Evolutionary conservation across 164 flowering plant species (phyloP), one percentile per base, ranked within the genome.

Genomic region (Chloranthus sessilifolius): DNA sequence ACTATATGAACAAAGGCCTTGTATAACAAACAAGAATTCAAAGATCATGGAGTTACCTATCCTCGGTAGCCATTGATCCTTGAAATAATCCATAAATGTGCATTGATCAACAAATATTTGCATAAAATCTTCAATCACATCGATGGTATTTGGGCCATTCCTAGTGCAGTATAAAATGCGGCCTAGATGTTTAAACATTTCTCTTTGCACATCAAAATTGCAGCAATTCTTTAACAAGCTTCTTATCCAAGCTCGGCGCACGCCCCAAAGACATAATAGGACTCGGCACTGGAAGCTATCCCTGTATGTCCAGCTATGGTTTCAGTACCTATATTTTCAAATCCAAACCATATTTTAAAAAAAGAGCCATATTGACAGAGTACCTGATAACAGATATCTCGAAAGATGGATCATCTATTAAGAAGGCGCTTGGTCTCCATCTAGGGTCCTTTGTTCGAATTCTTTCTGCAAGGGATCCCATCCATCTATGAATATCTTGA

Each of bases 211-310:
- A 20, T 73, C 77, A 49, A 69, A 60, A 63, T 69, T 74, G 61
- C 61, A 34, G 51, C 81, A 71, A 29, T 58, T 69, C 61, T 74
- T 79, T 20, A 76, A 28, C 42, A 79, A 54, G 55, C 41, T 69
- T 53, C 61, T 76, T 8, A 71, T 60, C 81, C 78, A 79, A 50
- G 72, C 17, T 17, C 70, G 72, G n/a, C 81, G 81, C 52, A 76
- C 65, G 56, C 50, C 74, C 84, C 84, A 79, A 27, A 67, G 62
- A 49, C 70, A 71, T 39, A 76, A 52, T 14, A 69, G 50, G 21
- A 79, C 71, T 22, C 74, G 75, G 37, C 81, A 79, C 26, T 65
- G 72, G 61, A 76, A 76, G 41, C 47, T 52, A 26, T 79, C 75
- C 59, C 81, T 76, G 72, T 49, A 64, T 15, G 21, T 47, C 12